phyloP scores from a whole-genome alignment of 164 flowering plant species.

The Chimonanthus salicifolius region DNA sequence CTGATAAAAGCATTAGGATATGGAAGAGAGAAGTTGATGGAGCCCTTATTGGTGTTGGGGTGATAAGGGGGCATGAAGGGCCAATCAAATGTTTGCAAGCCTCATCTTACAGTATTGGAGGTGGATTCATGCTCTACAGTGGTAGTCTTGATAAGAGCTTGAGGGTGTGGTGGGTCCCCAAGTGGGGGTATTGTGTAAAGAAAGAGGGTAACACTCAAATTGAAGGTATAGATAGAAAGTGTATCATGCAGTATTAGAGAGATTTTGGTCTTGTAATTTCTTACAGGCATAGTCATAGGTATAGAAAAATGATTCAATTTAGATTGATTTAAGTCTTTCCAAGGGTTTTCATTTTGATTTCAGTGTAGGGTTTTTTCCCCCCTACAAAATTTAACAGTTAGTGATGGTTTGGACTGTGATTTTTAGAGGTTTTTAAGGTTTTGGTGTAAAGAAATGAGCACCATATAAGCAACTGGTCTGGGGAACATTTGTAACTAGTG shows the following conservation, averaged over 20 bases:
- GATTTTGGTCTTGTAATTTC: not conserved
- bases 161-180: slow-evolving; percentile 97
- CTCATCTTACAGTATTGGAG: slow-evolving; percentile 52
- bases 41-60: slow-evolving; percentile 37
- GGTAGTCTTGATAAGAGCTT: slow-evolving; percentile 86
- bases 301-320: no score
- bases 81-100: slow-evolving; percentile 93
- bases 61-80: slow-evolving; percentile 75
- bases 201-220: slow-evolving; percentile 10
- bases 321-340: no score
- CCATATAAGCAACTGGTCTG: no score
- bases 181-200: slow-evolving; percentile 13
- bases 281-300: not conserved
- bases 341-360: no score
- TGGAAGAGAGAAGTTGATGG: slow-evolving; percentile 66
- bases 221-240: slow-evolving; percentile 4
- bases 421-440: no score
- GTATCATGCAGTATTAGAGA: not conserved
- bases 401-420: no score
- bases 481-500: no score
- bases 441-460: no score
- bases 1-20: slow-evolving; percentile 72
- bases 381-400: no score
- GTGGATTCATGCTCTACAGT: slow-evolving; percentile 88
- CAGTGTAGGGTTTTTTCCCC: no score